A percentile compares a stretch with the other conserved stretches of the same genome.
These are phyloP conservation scores for Blastobotrys ciferrii DNA, from an alignment of 1,139 yeast species.

Conservation along the genomic window DNA sequence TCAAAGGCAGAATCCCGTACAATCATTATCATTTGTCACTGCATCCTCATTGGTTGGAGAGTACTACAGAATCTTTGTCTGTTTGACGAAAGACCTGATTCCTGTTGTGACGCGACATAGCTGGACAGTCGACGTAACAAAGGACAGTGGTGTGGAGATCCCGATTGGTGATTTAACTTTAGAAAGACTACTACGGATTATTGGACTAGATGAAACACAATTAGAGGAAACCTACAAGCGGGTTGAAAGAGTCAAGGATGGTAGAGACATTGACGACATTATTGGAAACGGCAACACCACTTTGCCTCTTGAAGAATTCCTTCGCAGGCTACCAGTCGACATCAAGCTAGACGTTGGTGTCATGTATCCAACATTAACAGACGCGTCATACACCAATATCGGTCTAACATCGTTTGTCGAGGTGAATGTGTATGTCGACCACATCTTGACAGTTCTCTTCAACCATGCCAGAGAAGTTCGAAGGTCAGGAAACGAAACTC, in stretches of 20 bases:
- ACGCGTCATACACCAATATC: slow-evolving; percentile 49
- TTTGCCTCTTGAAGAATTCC: slow-evolving; percentile 56
- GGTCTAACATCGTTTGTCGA: slow-evolving; percentile 44
- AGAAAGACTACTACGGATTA: slow-evolving; percentile 42
- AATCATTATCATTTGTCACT: slow-evolving; percentile 73
- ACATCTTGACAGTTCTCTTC: slow-evolving; percentile 67
- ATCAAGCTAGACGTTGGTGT: slow-evolving; percentile 77
- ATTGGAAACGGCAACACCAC: slow-evolving; percentile 45
- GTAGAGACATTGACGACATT: slow-evolving; percentile 34
- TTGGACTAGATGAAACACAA: slow-evolving; percentile 12
- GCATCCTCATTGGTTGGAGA: slow-evolving; percentile 88
- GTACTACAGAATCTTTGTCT: slow-evolving; percentile 67
- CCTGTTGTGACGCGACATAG: slow-evolving; percentile 60
- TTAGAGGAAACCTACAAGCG: slow-evolving; percentile 17
- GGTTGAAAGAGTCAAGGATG: slow-evolving; percentile 33
- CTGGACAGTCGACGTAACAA: slow-evolving; percentile 39
- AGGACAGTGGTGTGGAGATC: slow-evolving; percentile 50
- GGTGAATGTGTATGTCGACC: slow-evolving; percentile 74
- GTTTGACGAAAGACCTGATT: slow-evolving; percentile 76
- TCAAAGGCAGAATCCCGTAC: slow-evolving; percentile 22
- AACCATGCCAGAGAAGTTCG: slow-evolving; percentile 56
- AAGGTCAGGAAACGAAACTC: slow-evolving; percentile 17
- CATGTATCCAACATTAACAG: slow-evolving; percentile 74
- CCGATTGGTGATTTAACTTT: slow-evolving; percentile 47
- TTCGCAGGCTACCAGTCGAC: slow-evolving; percentile 52